Base-by-base conservation (phyloP, 495 filamentous ascomycete genomes). In the Cercophora sp. region DNA sequence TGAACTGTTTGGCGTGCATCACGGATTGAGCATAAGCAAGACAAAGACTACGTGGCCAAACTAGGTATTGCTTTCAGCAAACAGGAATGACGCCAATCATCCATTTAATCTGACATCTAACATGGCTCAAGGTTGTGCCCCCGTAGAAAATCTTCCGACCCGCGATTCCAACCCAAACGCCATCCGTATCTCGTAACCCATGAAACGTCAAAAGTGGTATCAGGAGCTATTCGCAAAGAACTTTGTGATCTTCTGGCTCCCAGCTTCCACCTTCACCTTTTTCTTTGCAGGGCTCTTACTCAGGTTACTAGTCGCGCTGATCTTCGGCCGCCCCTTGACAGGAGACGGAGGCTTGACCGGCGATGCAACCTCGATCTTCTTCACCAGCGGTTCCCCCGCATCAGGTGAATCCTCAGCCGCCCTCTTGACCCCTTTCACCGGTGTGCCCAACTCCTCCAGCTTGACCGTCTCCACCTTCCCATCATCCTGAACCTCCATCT, bases 381-480 rank as follows among this genome's bases (percentile, higher is more conserved):
- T 32, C 8, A 6, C 13, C 29, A 13, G 29, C 29, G 29, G 29
- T 13, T 32, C 8, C 13, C 29, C 29, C 29, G n/a, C n/a, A n/a
- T n/a, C n/a, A n/a, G 6, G 29, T 32, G 29, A 32, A 32, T 6
- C 29, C 29, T 32, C 29, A 32, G 29, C 29, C 6, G 6, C 29
- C 29, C 29, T 6, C 29, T 32, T 32, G 29, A 32, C 29, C 6
- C 29, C 29, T 13, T 13, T 32, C 29, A n/a, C n/a, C n/a, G n/a
- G n/a, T n/a, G n/a, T n/a, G n/a, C n/a, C 32, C 9, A 51, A 13
- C 41, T 49, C 36, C 6, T 76, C 75, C 9, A 66, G 65, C 43
- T 51, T 69, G 13, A 70, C 27, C 59, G 85, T 82, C 24, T 49
- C 23, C 8, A 9, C 31, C 29, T 64, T 70, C 9, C 49, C 62